These are phyloP conservation scores for Cyphellophora europaea DNA, from an alignment of 2,329 filamentous ascomycete species.

Conservation along the genomic window DNA sequence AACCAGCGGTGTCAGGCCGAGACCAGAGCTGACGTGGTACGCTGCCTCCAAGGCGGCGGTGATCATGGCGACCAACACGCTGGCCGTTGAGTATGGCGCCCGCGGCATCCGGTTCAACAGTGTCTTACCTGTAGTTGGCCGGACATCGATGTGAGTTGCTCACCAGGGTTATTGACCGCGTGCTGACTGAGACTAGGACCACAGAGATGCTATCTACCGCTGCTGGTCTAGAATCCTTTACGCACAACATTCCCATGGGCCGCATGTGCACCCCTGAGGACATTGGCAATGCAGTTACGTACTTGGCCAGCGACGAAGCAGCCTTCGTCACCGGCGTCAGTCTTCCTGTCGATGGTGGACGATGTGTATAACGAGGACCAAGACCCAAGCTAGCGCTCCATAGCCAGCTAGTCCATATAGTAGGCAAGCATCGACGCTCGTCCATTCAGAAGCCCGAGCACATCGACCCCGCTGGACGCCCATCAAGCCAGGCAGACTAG, in stretches of 20 bases:
- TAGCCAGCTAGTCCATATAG: no score
- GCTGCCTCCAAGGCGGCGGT: slow-evolving; percentile 61
- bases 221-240: no score
- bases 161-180: no score
- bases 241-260: slow-evolving; percentile 34
- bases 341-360: no score
- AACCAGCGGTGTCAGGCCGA: slow-evolving; percentile 13
- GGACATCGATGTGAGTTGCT: slow-evolving; percentile 53
- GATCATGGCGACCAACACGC: slow-evolving; percentile 53
- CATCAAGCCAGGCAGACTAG: no score
- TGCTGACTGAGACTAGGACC: no score
- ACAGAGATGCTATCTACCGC: no score
- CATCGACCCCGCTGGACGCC: no score
- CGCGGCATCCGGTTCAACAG: slow-evolving; percentile 65
- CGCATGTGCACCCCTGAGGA: slow-evolving; percentile 42
- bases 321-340: slow-evolving; percentile 53
- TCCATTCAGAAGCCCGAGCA: no score
- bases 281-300: slow-evolving; percentile 62
- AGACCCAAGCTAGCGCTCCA: no score
- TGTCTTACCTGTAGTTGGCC: slow-evolving; percentile 56
- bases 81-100: slow-evolving; percentile 65
- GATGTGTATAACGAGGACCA: no score
- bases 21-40: slow-evolving; percentile 16
- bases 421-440: no score
- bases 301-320: slow-evolving; percentile 62